Evolutionary conservation across 768 basidiomycete genomes (phyloP), one percentile per base, ranked within the genome.

Genomic region (Termitomyces sp.): DNA sequence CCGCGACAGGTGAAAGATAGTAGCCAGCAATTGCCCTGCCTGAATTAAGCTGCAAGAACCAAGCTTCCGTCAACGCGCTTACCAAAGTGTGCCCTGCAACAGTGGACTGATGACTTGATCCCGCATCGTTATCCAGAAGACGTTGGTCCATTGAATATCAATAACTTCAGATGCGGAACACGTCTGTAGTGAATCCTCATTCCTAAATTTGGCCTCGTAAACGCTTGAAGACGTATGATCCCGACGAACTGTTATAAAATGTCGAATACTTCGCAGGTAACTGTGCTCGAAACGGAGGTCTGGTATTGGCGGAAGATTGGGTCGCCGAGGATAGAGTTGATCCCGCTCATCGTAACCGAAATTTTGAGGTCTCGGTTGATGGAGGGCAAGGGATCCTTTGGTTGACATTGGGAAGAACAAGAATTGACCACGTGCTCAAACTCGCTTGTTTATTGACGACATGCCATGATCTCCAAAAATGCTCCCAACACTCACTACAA

Each of bases 221-320:
- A 41, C 51, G 15, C 22, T 21, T 11, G 45, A 59, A 22, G 49
- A 38, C 11, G 11, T 50, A 17, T 28, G 35, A 26, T 38, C 22
- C 22, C 12, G 48, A 56, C 68, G 69, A 46, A 85, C 63, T 49
- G 79, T 74, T 47, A 84, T 69, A 62, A 75, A 82, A 8, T 75
- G 73, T 24, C 71, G 74, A 58, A 89, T 75, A 59, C 83, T 86
- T 58, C 76, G 77, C 54, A 88, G 57, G 66, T 87, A 91, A 49
- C 80, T 83, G 55, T 81, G 77, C 64, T 90, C 88, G 71, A 88
- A 89, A 26, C 88, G 86, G 37, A 90, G 71, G 65, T 91, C 88
- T 26, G 88, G 87, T 51, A 90, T 83, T 42, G 70, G 64, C 24
- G 82, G 80, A n/a, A 84, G 66, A 49, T 71, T 76, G 14, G 64